These are phyloP conservation scores for Populus pruinosa DNA, from an alignment of 345 rosid genomes.

Conservation along the genomic window DNA sequence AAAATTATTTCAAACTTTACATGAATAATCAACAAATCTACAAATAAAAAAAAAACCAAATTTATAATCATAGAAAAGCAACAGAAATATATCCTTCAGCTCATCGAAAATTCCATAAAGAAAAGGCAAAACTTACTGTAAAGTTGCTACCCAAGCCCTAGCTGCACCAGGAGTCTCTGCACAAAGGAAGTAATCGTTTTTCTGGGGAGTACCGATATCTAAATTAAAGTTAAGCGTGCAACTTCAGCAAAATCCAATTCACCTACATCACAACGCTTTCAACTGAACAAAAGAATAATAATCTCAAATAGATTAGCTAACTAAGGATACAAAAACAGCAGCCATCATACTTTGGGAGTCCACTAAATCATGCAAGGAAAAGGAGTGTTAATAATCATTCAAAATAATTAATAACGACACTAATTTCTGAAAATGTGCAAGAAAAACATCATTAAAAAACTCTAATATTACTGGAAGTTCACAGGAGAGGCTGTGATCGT, in stretches of 20 bases:
- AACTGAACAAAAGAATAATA: neutral
- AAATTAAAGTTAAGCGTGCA: constrained; percentile 35
- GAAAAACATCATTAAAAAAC: neutral
- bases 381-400: constrained; percentile 9
- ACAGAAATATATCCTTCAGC: neutral
- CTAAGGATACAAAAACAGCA: constrained; percentile 95
- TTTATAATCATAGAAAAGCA: neutral
- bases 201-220: constrained; percentile 99
- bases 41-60: neutral
- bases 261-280: constrained; percentile 2
- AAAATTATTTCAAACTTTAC: neutral
- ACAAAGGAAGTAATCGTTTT: constrained; percentile 90
- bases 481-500: constrained; percentile 83
- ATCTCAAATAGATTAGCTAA: neutral
- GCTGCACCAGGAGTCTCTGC: constrained; percentile 98
- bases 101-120: neutral
- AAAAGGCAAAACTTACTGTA: constrained; percentile 62
- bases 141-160: constrained; percentile 94
- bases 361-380: constrained; percentile 49
- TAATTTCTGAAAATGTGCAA: constrained; percentile 1
- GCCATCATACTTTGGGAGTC: constrained; percentile 89
- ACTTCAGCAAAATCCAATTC: neutral
- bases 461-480: constrained; percentile 77
- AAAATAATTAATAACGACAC: neutral
- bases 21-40: neutral